Base-by-base conservation (phyloP, 768 basidiomycete genomes). In the Hebeloma cylindrosporum region DNA sequence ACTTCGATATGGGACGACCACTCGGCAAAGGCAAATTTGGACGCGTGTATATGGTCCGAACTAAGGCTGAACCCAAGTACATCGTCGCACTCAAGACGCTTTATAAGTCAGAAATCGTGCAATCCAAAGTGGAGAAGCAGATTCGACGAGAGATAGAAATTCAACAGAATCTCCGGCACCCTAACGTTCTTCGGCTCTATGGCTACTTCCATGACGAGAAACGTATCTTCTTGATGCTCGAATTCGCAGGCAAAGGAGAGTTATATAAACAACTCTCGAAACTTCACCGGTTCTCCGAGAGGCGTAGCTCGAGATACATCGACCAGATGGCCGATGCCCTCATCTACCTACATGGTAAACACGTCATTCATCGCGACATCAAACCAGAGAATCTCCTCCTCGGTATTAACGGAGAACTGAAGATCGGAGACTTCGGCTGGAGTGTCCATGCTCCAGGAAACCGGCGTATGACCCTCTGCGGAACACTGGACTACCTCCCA, bases 1-100 rank as follows among this genome's bases (percentile, higher is more conserved):
- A 83, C 42, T 96, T 99, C 56, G 92, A 96, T 51, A 95, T 98
- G 59, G 95, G 96, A 13, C 82, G 93, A 8, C 93, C 93, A 3
- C 77, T 99, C 1, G 96, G 96, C n/a, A 97, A 98, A 64, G 96
- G 96, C 34, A 98, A 98, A 71, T 99, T 98, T 56, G 96, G 96
- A 1, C 88, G 93, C 2, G 96, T 99, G 18, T 98, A 99, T 73
- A 94, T 98, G 85, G 93, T 95, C 33, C 82, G 94, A 39, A 97
- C 95, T 14, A 95, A 94, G 64, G 65, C 72, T 48, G 79, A 85
- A 47, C 92, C 93, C 1, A 80, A 85, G 48, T 98, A 89, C 72
- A 95, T 97, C 61, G 82, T 98, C 58, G 95, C 95, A 17, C 82
- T 98, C 67, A 98, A 98, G 68, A 93, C 90, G 51, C 75, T 97